Evolutionary conservation across 495 filamentous ascomycete species (phyloP).

Genomic region (Cenococcum geophilum): DNA sequence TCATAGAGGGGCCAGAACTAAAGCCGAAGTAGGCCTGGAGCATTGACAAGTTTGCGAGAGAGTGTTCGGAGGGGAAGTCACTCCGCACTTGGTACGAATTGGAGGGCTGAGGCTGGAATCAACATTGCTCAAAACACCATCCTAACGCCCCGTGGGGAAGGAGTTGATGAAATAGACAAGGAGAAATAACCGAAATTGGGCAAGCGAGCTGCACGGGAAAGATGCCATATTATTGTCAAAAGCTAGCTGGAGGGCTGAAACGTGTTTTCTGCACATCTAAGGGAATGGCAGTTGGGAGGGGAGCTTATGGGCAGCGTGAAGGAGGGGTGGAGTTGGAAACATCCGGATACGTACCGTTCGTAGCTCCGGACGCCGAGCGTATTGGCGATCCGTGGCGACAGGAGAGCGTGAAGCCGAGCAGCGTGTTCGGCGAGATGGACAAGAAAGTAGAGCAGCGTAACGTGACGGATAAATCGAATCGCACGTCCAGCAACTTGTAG

Average conservation of each 20-base stretch:
- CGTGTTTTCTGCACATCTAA: conserved; percentile 2
- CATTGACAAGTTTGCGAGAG: neutral
- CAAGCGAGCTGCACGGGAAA: neutral
- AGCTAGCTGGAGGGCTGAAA: conserved; percentile 11
- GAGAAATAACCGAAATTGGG: neutral
- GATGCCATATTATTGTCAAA: neutral
- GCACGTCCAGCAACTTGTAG: neutral
- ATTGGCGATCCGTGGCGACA: neutral
- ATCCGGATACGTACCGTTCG: neutral
- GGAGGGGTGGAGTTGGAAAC: neutral
- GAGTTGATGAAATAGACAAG: neutral
- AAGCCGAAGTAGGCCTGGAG: conserved; percentile 4
- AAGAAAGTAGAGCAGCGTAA: neutral
- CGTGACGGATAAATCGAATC: neutral
- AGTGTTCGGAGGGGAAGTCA: neutral
- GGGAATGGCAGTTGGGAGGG: neutral
- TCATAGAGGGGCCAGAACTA: neutral
- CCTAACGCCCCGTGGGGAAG: neutral
- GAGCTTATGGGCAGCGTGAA: neutral
- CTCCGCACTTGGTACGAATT: conserved; percentile 5
- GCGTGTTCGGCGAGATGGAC: neutral
- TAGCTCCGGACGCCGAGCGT: neutral
- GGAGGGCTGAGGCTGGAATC: neutral
- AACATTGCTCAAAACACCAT: neutral
- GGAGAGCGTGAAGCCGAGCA: neutral